A percentile compares a stretch with the other conserved stretches of the same genome.
Conservation (phyloP, 768 basidiomycete genomes). For the Sporobolomyces phaffii region DNA sequence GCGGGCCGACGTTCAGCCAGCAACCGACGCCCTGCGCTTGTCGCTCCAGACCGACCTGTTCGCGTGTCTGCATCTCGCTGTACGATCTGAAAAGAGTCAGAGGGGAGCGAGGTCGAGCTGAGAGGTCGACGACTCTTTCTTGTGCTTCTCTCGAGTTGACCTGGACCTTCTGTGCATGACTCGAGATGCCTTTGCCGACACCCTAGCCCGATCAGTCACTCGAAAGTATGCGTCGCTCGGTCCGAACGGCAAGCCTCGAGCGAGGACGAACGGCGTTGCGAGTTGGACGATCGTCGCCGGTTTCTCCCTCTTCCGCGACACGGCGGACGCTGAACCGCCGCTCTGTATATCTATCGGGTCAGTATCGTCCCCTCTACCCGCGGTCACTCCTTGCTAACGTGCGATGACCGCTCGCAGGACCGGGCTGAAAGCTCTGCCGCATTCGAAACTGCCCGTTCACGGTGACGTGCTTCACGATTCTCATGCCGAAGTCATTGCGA, state of each 20-base stretch:
- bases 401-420: constrained; percentile 47
- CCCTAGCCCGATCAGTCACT: constrained; percentile 39
- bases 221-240: constrained; percentile 41
- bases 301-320: constrained; percentile 41
- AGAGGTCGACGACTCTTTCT: no score
- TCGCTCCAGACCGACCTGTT: no score
- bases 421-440: constrained; percentile 80
- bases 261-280: constrained; percentile 42
- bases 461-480: constrained; percentile 82
- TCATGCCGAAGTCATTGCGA: constrained; percentile 87
- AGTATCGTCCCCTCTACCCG: no score
- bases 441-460: constrained; percentile 54
- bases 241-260: constrained; percentile 43
- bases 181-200: constrained; percentile 27
- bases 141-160: no score
- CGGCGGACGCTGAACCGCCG: not conserved
- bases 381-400: not conserved
- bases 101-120: no score
- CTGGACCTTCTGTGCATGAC: not conserved
- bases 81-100: no score
- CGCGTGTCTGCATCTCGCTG: no score
- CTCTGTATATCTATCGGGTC: not conserved
- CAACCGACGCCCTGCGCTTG: no score
- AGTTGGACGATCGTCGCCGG: constrained; percentile 49
- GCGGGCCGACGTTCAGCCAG: no score